A percentile compares a stretch with the other conserved stretches of the same genome.
Conservation (phyloP, 2,329 filamentous ascomycete species). For the Ophidiomyces ophidiicola region DNA sequence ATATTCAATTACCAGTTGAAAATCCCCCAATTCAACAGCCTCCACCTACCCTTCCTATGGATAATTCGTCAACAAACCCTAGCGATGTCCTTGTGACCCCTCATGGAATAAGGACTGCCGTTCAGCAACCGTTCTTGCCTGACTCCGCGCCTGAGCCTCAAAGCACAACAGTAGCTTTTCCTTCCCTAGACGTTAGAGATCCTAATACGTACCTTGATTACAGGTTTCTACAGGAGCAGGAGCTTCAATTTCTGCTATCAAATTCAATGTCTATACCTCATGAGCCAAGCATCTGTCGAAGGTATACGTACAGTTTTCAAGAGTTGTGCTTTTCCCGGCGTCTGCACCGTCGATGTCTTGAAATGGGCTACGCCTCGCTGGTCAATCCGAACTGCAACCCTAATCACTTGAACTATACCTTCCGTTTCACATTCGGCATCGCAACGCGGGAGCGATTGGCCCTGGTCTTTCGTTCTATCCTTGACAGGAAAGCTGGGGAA, state of each 20-base stretch:
- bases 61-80: not conserved
- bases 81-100: not conserved
- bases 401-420: constrained; percentile 16
- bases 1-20: not conserved
- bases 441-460: constrained; percentile 14
- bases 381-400: constrained; percentile 21
- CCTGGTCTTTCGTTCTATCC: constrained; percentile 2
- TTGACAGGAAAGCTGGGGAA: constrained; percentile 12
- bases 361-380: constrained; percentile 51
- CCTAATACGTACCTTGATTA: not conserved
- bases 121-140: not conserved
- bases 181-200: not conserved
- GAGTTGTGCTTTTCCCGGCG: constrained; percentile 61
- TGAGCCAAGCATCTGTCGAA: not conserved
- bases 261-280: not conserved
- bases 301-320: constrained; percentile 47
- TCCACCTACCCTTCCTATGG: not conserved
- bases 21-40: not conserved
- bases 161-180: not conserved
- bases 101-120: not conserved
- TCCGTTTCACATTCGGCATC: constrained; percentile 21
- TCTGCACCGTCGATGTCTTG: constrained; percentile 54
- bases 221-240: not conserved
- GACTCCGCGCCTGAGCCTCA: not conserved
- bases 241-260: not conserved